phyloP scores from a whole-genome alignment of 345 rosid species.

The Gossypium raimondii region DNA sequence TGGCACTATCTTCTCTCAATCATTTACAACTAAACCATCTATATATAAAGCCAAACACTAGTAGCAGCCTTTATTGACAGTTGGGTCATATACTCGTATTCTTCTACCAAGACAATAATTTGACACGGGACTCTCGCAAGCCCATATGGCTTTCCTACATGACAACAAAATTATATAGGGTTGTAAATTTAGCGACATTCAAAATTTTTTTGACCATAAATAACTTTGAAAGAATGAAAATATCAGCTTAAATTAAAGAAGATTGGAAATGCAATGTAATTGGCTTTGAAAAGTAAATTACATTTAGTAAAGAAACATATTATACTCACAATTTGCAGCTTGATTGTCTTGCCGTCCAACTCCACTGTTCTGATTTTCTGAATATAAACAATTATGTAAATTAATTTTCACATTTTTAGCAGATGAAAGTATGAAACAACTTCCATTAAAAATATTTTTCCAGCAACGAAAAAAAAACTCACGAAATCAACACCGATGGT shows the following conservation, averaged over 20 bases:
- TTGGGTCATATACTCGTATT: neutral
- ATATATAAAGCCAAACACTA: neutral
- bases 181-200: neutral
- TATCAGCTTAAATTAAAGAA: neutral
- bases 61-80: neutral
- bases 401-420: neutral
- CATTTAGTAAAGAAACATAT: neutral
- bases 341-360: constrained; percentile 73
- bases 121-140: neutral
- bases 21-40: neutral
- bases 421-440: constrained; percentile 5
- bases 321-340: constrained; percentile 65
- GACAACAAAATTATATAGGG: neutral
- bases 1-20: neutral
- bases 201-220: neutral
- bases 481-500: constrained; percentile 89
- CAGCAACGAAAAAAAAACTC: constrained; percentile 24
- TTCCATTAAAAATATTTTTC: neutral
- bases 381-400: neutral
- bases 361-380: constrained; percentile 82
- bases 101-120: neutral
- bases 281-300: neutral
- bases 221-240: neutral
- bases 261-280: neutral
- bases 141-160: neutral